These are phyloP conservation scores for Polyplosphaeria fusca DNA, from an alignment of 495 filamentous ascomycete genomes.

Conservation along the genomic window DNA sequence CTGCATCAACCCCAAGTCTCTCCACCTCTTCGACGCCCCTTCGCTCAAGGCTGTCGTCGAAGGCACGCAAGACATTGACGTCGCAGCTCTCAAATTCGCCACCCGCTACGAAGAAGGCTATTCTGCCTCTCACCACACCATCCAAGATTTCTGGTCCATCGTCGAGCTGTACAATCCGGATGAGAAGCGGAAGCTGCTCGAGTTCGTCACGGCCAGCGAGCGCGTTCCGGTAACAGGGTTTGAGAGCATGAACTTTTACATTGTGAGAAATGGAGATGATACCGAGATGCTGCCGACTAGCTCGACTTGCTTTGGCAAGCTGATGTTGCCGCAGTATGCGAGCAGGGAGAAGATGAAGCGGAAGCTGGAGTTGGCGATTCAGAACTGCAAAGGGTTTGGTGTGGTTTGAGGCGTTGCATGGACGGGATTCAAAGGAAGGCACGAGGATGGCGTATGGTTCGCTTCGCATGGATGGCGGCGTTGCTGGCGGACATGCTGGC, in stretches of 20 bases:
- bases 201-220: constrained; percentile 94
- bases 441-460: no score
- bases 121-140: constrained; percentile 59
- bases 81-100: constrained; percentile 63
- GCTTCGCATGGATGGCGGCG: no score
- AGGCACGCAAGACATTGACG: constrained; percentile 73
- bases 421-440: no score
- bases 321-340: constrained; percentile 80
- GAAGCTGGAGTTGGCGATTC: constrained; percentile 75
- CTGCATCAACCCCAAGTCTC: constrained; percentile 64
- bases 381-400: constrained; percentile 93
- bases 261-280: constrained; percentile 67
- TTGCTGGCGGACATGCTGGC: no score
- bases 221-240: constrained; percentile 83
- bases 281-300: constrained; percentile 65
- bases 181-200: constrained; percentile 69
- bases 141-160: constrained; percentile 80
- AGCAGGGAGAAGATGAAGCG: constrained; percentile 63
- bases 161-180: constrained; percentile 62
- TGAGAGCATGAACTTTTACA: constrained; percentile 71
- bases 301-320: constrained; percentile 83
- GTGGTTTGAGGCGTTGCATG: no score
- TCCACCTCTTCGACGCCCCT: constrained; percentile 67
- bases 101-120: constrained; percentile 78
- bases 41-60: constrained; percentile 76